Evolutionary conservation across 345 rosid genomes (phyloP), one percentile per base, ranked within the genome.

Genomic region (Eucalyptus microcorys): DNA sequence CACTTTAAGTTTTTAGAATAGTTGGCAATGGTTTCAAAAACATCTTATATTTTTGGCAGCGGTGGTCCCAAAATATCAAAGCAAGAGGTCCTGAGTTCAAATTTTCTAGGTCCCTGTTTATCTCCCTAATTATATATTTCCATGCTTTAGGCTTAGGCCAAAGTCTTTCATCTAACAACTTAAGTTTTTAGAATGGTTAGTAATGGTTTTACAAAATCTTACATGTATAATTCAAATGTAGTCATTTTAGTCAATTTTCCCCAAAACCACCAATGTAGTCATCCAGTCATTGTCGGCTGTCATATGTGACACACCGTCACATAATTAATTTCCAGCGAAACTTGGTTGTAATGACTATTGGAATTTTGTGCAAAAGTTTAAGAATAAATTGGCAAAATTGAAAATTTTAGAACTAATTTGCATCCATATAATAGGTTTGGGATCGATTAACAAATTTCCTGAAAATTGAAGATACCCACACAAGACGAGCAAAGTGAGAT

Each of bases 231-330:
- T 68, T 16, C 13, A 34, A 68, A 68, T 68, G 4, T 17, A 68
- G 4, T 68, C 24, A 5, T 34, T 68, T 37, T 5, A 2, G 6
- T 32, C 21, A 34, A 68, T 17, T 68, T 37, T 68, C 4, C 1
- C 12, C 12, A 22, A 40, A 10, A 76, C 22, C 27, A 5, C 8
- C 0, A 0, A 37, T 37, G 7, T 37, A 16, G 83, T 6, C 4
- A 21, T 68, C 6, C 0, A 34, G 6, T 68, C 24, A 68, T 68
- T 9, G 12, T 8, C 0, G 0, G 1, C 0, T 3, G 2, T 68
- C 21, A 21, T 9, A 34, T 2, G 7, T 34, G 42, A 10, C 7
- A 68, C 4, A 17, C 13, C 7, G 4, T 17, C 0, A 2, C 22
- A 15, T 34, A 3, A 68, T 16, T 22, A 34, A 68, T 68, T 2